Evolutionary conservation across 345 rosid species (phyloP).

Genomic region (Lumnitzera littorea): DNA sequence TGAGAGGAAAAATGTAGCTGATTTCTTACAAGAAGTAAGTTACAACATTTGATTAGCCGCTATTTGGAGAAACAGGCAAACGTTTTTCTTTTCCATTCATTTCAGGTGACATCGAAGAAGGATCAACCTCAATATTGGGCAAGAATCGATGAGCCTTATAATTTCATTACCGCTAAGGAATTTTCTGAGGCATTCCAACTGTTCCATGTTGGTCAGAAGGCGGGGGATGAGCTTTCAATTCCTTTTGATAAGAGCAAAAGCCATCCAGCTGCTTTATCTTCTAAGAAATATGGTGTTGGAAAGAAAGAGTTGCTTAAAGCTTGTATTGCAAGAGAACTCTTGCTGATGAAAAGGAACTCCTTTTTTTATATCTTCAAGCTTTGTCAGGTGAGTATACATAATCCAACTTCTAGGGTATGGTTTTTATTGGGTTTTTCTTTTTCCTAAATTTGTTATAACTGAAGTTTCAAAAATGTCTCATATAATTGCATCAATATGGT

Average conservation of each 20-base stretch:
- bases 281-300: conserved; percentile 45
- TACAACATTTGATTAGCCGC: neutral
- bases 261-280: conserved; percentile 75
- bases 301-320: conserved; percentile 54
- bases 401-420: neutral
- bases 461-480: too few relatives aligned
- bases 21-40: conserved; percentile 78
- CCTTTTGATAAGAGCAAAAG: conserved; percentile 52
- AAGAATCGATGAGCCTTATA: conserved; percentile 44
- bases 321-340: conserved; percentile 46
- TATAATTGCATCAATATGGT: too few relatives aligned
- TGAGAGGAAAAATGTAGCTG: conserved; percentile 75
- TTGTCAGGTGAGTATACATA: conserved; percentile 33
- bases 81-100: neutral
- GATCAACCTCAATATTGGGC: conserved; percentile 83
- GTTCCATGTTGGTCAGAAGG: conserved; percentile 43
- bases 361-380: conserved; percentile 65
- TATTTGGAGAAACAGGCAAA: neutral
- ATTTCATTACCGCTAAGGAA: conserved; percentile 47
- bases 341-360: conserved; percentile 75
- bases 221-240: conserved; percentile 36
- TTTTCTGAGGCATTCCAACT: conserved; percentile 65
- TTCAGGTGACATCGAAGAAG: conserved; percentile 75
- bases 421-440: neutral
- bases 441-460: too few relatives aligned